phyloP scores from a whole-genome alignment of 345 rosid genomes.

The Luvunga scandens region DNA sequence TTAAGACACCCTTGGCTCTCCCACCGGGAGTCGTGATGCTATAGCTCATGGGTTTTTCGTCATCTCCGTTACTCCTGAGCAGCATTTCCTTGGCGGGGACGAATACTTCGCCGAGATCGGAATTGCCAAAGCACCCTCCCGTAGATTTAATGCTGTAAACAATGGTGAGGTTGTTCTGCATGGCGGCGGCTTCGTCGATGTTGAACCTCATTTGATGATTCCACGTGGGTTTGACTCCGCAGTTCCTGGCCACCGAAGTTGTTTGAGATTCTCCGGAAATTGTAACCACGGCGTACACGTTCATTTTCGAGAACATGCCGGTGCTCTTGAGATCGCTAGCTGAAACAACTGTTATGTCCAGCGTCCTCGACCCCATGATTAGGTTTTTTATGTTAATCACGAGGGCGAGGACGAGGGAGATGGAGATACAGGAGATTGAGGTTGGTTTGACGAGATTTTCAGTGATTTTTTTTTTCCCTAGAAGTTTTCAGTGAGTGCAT shows the following conservation, averaged over 20 bases:
- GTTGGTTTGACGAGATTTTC: background rate
- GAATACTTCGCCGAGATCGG: slow-evolving; percentile 43
- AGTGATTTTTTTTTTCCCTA: too few relatives aligned
- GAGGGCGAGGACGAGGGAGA: background rate
- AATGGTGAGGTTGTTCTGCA: slow-evolving; percentile 35
- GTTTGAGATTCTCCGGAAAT: slow-evolving; percentile 42
- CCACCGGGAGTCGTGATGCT: slow-evolving; percentile 33
- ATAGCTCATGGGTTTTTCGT: slow-evolving; percentile 15
- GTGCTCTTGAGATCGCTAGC: slow-evolving; percentile 56
- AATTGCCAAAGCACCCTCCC: slow-evolving; percentile 46
- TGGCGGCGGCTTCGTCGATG: slow-evolving; percentile 47
- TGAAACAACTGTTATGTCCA: slow-evolving; percentile 48
- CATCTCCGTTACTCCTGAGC: background rate
- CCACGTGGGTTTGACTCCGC: slow-evolving; percentile 57
- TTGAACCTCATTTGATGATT: slow-evolving; percentile 47
- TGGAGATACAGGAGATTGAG: background rate
- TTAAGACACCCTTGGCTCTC: slow-evolving; percentile 36
- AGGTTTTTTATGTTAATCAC: background rate
- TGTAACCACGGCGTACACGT: slow-evolving; percentile 51
- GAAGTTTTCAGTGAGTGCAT: background rate
- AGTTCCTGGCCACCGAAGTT: slow-evolving; percentile 51
- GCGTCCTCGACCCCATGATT: slow-evolving; percentile 55
- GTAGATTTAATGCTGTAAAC: slow-evolving; percentile 36
- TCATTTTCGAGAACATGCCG: slow-evolving; percentile 57
- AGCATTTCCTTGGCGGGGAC: slow-evolving; percentile 61